Evolutionary conservation across 768 basidiomycete genomes (phyloP), one percentile per base, ranked within the genome.

Genomic region (Suillus clintonianus): DNA sequence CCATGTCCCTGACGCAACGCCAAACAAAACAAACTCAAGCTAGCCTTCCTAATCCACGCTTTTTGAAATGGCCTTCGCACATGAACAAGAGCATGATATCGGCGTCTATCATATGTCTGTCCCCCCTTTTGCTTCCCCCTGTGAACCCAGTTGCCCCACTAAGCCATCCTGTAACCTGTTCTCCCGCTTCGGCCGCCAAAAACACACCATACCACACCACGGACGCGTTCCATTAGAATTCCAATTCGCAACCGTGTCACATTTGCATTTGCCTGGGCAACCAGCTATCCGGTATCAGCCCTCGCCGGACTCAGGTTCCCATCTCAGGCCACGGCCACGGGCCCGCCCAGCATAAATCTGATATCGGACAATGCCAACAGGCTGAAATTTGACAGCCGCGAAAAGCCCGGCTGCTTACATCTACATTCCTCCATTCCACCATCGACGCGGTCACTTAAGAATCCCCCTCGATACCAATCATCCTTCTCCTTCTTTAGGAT

Each of bases 381-480:
- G 34, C 22, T 34, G n/a, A 22, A 43, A 37, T 34, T 61, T 34
- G 59, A 61, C 60, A 61, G 39, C 41, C 45, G 47, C 60, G 62
- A 63, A 48, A 60, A 63, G 41, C 59, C 48, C 60, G 62, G 60
- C 37, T 17, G 62, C 41, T 61, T 60, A 61, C 45, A 60, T 60
- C 47, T 60, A 61, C 45, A 60, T 60, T 37, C 39, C 36, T 42
- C 22, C 62, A 19, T 61, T 61, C 30, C 39, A 22, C n/a, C 34
- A 54, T 11, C 34, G 34, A 30, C 37, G 15, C 60, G 48, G 47
- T 19, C 60, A 61, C 59, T 57, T n/a, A 37, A 59, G 55, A 61
- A 61, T 58, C 36, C 17, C 59, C 59, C 58, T 60, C 54, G 45
- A 34, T 55, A 56, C 56, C 24, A 55, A 19, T 27, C 32, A 24